These are phyloP conservation scores for Sextonia rubra DNA, from an alignment of 164 flowering plant species.

Conservation along the genomic window DNA sequence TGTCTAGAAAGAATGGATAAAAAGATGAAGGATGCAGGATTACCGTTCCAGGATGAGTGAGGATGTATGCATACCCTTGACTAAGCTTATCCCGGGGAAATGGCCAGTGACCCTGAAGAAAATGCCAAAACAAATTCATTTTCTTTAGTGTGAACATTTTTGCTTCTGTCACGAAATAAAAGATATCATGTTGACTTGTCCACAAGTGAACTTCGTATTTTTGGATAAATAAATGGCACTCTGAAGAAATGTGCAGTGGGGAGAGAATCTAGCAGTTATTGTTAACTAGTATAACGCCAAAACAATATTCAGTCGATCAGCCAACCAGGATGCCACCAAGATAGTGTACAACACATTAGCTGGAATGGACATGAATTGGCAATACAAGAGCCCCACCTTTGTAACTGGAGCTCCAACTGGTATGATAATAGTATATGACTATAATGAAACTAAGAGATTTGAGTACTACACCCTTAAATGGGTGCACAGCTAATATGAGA, in stretches of 20 bases:
- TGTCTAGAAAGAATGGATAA: conserved; percentile 1
- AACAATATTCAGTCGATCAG: too few relatives aligned
- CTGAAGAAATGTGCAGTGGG: neutral
- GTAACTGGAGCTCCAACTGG: too few relatives aligned
- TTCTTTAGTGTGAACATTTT: conserved; percentile 4
- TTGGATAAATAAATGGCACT: neutral
- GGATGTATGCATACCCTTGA: conserved; percentile 64
- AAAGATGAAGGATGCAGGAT: conserved; percentile 7
- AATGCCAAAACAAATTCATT: neutral
- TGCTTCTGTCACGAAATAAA: neutral
- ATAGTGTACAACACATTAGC: too few relatives aligned
- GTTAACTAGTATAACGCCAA: too few relatives aligned
- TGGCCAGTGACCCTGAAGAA: conserved; percentile 60
- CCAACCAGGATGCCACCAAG: too few relatives aligned
- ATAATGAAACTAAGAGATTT: too few relatives aligned
- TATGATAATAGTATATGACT: too few relatives aligned
- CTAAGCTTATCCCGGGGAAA: conserved; percentile 57
- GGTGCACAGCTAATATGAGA: too few relatives aligned
- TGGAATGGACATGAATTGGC: too few relatives aligned
- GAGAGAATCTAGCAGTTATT: too few relatives aligned
- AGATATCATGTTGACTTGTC: neutral
- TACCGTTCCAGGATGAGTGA: conserved; percentile 67
- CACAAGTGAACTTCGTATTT: neutral
- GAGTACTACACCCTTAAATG: too few relatives aligned
- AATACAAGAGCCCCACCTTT: too few relatives aligned